Base-by-base conservation (phyloP, 2,329 filamentous ascomycete genomes). In the Boeremia lycopersici region DNA sequence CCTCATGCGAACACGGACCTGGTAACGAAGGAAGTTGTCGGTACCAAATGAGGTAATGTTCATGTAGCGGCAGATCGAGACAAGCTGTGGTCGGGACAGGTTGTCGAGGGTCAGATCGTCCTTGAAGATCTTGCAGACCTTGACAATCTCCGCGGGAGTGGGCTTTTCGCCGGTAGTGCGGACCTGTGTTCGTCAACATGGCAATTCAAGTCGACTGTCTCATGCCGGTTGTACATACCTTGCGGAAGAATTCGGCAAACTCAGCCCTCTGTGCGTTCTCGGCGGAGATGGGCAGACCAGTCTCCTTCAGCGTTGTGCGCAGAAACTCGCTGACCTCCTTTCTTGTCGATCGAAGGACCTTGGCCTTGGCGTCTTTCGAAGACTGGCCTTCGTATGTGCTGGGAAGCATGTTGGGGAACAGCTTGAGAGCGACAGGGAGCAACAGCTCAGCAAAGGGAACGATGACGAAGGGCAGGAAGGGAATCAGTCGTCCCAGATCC, bases 71-170 rank as follows among this genome's bases (percentile, higher is more conserved):
- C 95, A 98, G 84, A 98, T 99, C 51, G 90, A 96, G 28, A 99
- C 93, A 46, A 99, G 82, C 78, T 99, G 95, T 13, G 95, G 95
- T 60, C 95, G 86, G 15, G 93, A 97, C 62, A 99, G 80, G 78
- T 99, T 99, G 85, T 99, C 95, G 29, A 99, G 83, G 0, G 95
- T 99, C 68, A 99, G 75, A 75, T 99, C 95, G 73, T 99, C 95
- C 76, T 95, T 96, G 86, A 99, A 99, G 62, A 96, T 89, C 83
- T 97, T 96, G 86, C 95, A 98, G 60, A 99, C 93, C 78, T 95
- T 96, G 82, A 99, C 96, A 60, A 99, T 91, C 72, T 99, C 95
- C 63, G 93, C 85, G 48, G 87, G 85, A 4, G 90, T 95, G 1
- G 95, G 95, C 40, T 89, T 83, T 79, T 98, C 93, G 61, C 93